Conservation (phyloP, 257 asterid genomes). For the Leptodermis oblonga region DNA sequence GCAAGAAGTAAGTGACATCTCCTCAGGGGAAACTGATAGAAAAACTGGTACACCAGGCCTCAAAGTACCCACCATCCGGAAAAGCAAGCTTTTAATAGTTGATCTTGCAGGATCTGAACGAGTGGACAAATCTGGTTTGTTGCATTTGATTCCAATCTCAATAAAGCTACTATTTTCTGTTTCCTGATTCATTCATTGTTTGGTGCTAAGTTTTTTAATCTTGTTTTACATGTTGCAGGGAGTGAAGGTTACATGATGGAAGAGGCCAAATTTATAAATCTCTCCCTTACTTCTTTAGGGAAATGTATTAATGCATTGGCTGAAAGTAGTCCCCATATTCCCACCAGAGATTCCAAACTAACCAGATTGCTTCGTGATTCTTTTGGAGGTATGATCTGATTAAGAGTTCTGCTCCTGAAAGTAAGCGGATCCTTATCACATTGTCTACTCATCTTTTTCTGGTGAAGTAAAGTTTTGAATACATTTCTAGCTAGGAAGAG, state of each 20-base stretch:
- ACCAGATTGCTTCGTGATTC: constrained; percentile 93
- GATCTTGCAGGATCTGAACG: constrained; percentile 99
- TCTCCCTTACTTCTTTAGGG: constrained; percentile 78
- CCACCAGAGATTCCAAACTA: constrained; percentile 84
- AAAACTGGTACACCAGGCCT: constrained; percentile 32
- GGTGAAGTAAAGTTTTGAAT: background rate
- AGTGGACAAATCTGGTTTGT: constrained; percentile 74
- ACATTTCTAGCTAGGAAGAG: background rate
- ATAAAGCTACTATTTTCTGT: background rate
- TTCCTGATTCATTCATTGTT: background rate
- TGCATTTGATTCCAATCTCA: constrained; percentile 8
- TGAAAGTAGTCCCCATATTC: constrained; percentile 86
- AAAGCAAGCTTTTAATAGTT: constrained; percentile 84
- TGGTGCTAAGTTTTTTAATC: background rate
- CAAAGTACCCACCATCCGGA: constrained; percentile 52
- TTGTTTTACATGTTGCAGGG: constrained; percentile 44
- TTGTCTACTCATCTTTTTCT: background rate
- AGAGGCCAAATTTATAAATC: constrained; percentile 89
- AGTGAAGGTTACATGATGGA: constrained; percentile 83
- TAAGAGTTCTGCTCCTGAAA: constrained; percentile 4
- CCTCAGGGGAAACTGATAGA: constrained; percentile 32
- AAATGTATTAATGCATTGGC: constrained; percentile 93
- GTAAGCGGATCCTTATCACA: background rate
- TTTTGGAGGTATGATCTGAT: constrained; percentile 62
- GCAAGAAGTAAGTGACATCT: constrained; percentile 43